Conservation (phyloP, 2,329 filamentous ascomycete species). For the Talaromyces sp. region DNA sequence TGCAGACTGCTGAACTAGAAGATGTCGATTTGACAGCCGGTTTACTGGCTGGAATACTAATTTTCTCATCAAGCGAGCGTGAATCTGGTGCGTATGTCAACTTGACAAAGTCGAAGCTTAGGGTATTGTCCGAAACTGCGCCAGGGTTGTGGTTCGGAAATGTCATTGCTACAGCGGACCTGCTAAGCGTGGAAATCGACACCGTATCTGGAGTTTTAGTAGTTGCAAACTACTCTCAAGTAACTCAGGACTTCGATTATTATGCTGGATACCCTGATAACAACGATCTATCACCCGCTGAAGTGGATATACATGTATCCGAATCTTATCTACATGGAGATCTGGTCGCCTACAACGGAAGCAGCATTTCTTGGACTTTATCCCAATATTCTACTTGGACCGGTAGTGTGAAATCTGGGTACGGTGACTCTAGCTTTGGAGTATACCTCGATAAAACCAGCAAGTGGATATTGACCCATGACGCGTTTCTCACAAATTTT, state of each 20-base stretch:
- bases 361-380: background rate
- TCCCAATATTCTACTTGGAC: background rate
- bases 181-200: constrained; percentile 3
- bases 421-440: background rate
- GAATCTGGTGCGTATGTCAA: constrained; percentile 18
- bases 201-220: constrained; percentile 19
- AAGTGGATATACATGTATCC: constrained; percentile 18
- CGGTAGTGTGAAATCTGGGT: background rate
- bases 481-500: background rate
- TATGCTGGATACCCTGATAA: constrained; percentile 26
- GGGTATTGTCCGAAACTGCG: constrained; percentile 13
- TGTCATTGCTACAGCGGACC: constrained; percentile 15
- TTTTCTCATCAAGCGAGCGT: constrained; percentile 12
- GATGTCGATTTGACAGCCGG: background rate
- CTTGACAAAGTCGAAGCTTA: constrained; percentile 19
- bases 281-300: constrained; percentile 19
- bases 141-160: constrained; percentile 30
- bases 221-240: constrained; percentile 19
- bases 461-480: background rate
- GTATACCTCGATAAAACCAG: background rate
- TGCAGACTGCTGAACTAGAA: background rate
- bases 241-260: constrained; percentile 30
- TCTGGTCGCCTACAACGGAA: constrained; percentile 27
- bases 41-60: background rate
- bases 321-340: constrained; percentile 24